phyloP scores from a whole-genome alignment of 805 yeast genomes.

The Metschnikowia picachoensis region DNA sequence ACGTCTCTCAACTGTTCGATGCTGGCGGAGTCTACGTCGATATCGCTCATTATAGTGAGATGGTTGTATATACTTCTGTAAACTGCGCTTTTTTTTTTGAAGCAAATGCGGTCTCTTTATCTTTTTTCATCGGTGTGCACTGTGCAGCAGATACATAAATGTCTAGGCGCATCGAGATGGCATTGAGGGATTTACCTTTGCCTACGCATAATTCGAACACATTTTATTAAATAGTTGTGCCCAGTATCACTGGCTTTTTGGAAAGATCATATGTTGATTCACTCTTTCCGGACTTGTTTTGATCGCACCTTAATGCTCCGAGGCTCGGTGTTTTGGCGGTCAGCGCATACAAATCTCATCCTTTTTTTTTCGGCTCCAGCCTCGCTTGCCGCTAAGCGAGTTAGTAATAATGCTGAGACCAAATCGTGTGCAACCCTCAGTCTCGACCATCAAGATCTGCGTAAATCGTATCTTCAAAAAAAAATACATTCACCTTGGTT shows the following conservation, averaged over 20 bases:
- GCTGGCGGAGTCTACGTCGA: constrained; percentile 38
- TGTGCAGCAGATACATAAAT: background rate
- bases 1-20: constrained; percentile 72
- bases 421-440: too few relatives aligned
- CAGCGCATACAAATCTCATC: background rate
- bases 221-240: too few relatives aligned
- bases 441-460: too few relatives aligned
- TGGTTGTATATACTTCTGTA: background rate
- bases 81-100: background rate
- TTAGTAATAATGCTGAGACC: too few relatives aligned
- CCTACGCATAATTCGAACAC: too few relatives aligned
- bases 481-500: too few relatives aligned
- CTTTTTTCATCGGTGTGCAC: constrained; percentile 9
- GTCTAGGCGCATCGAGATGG: constrained; percentile 8
- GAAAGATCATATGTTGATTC: too few relatives aligned
- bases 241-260: too few relatives aligned
- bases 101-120: constrained; percentile 9
- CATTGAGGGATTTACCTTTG: background rate
- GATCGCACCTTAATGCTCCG: background rate
- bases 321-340: background rate
- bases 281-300: background rate
- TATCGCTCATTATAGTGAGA: constrained; percentile 24
- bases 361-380: constrained; percentile 3
- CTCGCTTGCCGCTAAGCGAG: background rate
- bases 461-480: too few relatives aligned